Evolutionary conservation across 306 rosid genomes (phyloP), one percentile per base, ranked within the genome.

Genomic region (Begonia loranthoides): DNA sequence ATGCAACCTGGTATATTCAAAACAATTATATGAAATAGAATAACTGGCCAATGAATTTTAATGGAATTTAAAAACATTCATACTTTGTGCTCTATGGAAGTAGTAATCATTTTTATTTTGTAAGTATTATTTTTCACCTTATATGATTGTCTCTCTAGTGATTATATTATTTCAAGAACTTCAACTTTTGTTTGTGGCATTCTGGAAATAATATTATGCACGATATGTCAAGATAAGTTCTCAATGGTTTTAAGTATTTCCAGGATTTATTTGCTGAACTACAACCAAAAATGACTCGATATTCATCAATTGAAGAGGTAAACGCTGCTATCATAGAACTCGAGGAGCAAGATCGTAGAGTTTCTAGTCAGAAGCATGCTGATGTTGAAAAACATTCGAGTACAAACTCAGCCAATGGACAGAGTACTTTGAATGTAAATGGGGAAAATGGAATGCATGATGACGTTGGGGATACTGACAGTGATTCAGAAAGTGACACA

Each of bases 241-340:
- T 28, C 36, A 28, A 54, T 55, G 60, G 60, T 52, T 60, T 58
- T 50, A 36, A 55, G 17, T 49, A 15, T 44, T 28, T 66, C 44
- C 79, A 92, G 99, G 96, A 92, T 71, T 72, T 92, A 59, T 86
- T 83, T 92, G 99, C 87, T 0, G 95, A 92, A 49, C 50, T 92
- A 73, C 96, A 95, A 49, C 82, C 96, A 68, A 92, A 73, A 61
- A 83, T 92, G 96, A 76, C 79, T 58, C 81, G 99, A 50, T 83
- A 86, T 67, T 54, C 78, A 41, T 76, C 88, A 46, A 54, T 87
- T 48, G 96, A 92, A 59, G 99, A 92, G 67, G 86, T 79, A 45
- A 92, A 71, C 78, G 78, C 87, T 17, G 96, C 96, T 71, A 70
- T 92, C 13, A 68, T 73, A 63, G 99, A 92, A 60, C 84, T 86